A percentile compares a stretch with the other conserved stretches of the same genome.
Conservation (phyloP, 192 early-diverging fungal species). For the Gonapodya prolifera region DNA sequence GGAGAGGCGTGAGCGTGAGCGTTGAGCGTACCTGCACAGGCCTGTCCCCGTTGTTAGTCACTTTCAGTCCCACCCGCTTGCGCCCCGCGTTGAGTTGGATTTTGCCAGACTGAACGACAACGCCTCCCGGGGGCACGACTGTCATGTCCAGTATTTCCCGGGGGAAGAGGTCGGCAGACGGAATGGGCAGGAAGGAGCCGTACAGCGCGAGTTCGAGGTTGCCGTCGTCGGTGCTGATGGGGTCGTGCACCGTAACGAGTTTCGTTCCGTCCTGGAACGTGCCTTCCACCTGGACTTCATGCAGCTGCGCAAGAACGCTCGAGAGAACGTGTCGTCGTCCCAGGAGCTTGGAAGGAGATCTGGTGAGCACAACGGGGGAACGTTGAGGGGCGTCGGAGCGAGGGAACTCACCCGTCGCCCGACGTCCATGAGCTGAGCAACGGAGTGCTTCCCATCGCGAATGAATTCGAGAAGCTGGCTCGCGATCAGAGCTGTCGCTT, state of each 20-base stretch:
- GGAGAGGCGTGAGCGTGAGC: constrained; percentile 57
- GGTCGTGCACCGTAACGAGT: constrained; percentile 78
- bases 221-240: constrained; percentile 71
- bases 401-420: constrained; percentile 41
- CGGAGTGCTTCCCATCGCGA: constrained; percentile 74
- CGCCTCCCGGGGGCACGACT: constrained; percentile 42
- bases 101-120: constrained; percentile 45
- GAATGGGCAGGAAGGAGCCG: constrained; percentile 74
- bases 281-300: constrained; percentile 82
- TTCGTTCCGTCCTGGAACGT: constrained; percentile 91
- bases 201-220: constrained; percentile 74
- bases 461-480: constrained; percentile 38
- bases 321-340: constrained; percentile 73
- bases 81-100: constrained; percentile 73
- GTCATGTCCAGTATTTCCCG: constrained; percentile 22
- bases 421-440: constrained; percentile 75
- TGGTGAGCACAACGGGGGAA: background rate
- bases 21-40: constrained; percentile 66
- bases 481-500: constrained; percentile 79
- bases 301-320: constrained; percentile 51
- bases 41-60: constrained; percentile 88
- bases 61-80: constrained; percentile 46
- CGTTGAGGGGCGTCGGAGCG: background rate
- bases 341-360: constrained; percentile 33
- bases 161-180: constrained; percentile 36